Conservation (phyloP, 2,329 filamentous ascomycete genomes). For the Fusarium oligoseptatum region DNA sequence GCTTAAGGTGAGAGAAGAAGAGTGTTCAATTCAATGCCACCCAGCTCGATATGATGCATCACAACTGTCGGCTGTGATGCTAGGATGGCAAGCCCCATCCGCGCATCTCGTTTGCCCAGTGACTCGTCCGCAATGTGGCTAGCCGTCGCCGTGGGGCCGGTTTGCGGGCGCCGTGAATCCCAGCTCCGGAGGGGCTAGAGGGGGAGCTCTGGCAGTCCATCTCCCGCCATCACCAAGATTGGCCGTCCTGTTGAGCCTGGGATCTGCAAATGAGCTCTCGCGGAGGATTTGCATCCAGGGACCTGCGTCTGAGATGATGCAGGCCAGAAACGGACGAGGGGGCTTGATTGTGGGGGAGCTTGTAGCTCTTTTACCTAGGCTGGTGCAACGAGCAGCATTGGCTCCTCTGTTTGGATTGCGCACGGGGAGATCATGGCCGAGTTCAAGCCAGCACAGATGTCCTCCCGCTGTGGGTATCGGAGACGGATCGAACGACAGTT, state of each 20-base stretch:
- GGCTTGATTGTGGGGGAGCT: conserved; percentile 27
- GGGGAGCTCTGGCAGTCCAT: conserved; percentile 26
- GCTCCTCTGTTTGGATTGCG: conserved; percentile 22
- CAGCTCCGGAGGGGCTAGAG: conserved; percentile 16
- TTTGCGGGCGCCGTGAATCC: conserved; percentile 9
- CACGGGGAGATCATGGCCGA: conserved; percentile 19
- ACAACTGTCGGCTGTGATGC: conserved; percentile 9
- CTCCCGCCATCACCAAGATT: conserved; percentile 17
- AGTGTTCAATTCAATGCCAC: neutral
- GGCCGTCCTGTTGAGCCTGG: conserved; percentile 17
- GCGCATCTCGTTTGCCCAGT: conserved; percentile 28
- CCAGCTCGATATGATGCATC: conserved; percentile 9
- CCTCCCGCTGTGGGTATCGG: conserved; percentile 29
- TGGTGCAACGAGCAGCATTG: conserved; percentile 25
- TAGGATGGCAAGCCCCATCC: conserved; percentile 9
- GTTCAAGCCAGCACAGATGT: neutral
- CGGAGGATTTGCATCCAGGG: conserved; percentile 39
- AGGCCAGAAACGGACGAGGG: conserved; percentile 17
- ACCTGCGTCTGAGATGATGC: conserved; percentile 42
- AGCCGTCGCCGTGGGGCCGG: conserved; percentile 35
- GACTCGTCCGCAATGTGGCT: conserved; percentile 39
- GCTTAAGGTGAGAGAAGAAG: conserved; percentile 1
- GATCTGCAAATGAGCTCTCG: conserved; percentile 35
- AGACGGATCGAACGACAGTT: conserved; percentile 7
- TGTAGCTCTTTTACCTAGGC: conserved; percentile 18